Percentiles rank a stretch among this genome's conserved stretches.
Evolutionary conservation across 495 filamentous ascomycete genomes (phyloP).

Genomic region (Xylaria grammica): DNA sequence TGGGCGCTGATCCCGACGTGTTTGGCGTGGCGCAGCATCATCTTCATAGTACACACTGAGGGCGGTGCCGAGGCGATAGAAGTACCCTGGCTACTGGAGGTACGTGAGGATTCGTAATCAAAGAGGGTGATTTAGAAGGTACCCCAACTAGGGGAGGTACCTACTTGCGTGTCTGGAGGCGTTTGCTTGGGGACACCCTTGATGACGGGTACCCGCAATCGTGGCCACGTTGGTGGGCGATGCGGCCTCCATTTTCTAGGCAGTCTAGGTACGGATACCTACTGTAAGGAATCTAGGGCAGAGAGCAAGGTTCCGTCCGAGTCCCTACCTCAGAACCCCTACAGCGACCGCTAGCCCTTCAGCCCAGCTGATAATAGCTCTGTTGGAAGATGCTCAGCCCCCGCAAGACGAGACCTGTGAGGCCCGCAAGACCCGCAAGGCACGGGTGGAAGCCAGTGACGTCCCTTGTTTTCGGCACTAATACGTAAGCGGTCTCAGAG

Average conservation of each 20-base stretch:
- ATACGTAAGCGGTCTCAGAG: not conserved
- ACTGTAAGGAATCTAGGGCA: too few species aligned
- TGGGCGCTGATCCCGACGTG: constrained; percentile 22
- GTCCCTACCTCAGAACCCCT: too few species aligned
- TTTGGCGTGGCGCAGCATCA: constrained; percentile 26
- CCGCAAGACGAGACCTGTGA: constrained; percentile 1
- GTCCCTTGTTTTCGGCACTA: not conserved
- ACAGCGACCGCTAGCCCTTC: not conserved
- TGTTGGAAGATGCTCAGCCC: constrained; percentile 11
- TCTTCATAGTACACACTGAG: not conserved
- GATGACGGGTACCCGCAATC: constrained; percentile 13
- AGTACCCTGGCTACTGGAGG: not conserved
- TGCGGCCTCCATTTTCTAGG: not conserved
- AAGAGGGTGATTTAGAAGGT: not conserved
- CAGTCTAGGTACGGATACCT: too few species aligned
- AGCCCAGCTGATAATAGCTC: constrained; percentile 20
- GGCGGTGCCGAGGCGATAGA: not conserved
- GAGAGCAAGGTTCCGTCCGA: too few species aligned
- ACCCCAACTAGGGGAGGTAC: not conserved
- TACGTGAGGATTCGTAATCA: constrained; percentile 4
- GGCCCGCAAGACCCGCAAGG: not conserved
- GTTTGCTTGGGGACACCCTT: constrained; percentile 3
- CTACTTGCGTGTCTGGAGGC: not conserved
- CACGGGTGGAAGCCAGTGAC: not conserved
- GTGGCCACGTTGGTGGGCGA: constrained; percentile 16